These are phyloP conservation scores for Centaurea solstitialis DNA, from an alignment of 129 eudicot species.

Conservation along the genomic window DNA sequence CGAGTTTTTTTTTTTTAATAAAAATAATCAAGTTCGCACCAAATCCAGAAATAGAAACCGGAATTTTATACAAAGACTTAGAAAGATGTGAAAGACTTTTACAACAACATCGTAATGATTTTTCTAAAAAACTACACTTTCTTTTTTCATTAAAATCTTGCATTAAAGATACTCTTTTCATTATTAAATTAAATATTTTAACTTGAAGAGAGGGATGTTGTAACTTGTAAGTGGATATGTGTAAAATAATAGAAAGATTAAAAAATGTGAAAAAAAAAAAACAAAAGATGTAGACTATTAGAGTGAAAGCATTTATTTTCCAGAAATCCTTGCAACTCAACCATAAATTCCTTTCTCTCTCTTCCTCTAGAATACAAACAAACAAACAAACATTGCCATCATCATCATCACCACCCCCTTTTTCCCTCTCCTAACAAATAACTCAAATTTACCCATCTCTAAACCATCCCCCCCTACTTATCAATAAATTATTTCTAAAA, in stretches of 20 bases:
- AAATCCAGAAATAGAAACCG: too few species aligned
- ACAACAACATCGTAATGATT: too few species aligned
- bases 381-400: constrained; percentile 41
- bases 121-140: too few species aligned
- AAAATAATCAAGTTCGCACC: too few species aligned
- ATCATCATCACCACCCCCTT: too few species aligned
- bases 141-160: too few species aligned
- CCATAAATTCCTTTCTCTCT: neutral
- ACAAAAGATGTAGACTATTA: constrained; percentile 21
- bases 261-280: neutral
- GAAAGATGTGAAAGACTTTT: too few species aligned
- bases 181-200: too few species aligned
- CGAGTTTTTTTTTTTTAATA: too few species aligned
- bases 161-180: too few species aligned
- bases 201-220: too few species aligned
- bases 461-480: constrained; percentile 30
- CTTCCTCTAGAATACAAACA: constrained; percentile 32
- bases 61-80: too few species aligned
- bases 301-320: constrained; percentile 31
- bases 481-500: constrained; percentile 32
- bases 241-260: neutral
- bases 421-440: constrained; percentile 21
- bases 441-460: constrained; percentile 34
- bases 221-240: neutral
- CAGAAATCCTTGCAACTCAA: constrained; percentile 26